Base-by-base conservation (phyloP, 2,329 filamentous ascomycete species). In the Sordariomycetes sp. region DNA sequence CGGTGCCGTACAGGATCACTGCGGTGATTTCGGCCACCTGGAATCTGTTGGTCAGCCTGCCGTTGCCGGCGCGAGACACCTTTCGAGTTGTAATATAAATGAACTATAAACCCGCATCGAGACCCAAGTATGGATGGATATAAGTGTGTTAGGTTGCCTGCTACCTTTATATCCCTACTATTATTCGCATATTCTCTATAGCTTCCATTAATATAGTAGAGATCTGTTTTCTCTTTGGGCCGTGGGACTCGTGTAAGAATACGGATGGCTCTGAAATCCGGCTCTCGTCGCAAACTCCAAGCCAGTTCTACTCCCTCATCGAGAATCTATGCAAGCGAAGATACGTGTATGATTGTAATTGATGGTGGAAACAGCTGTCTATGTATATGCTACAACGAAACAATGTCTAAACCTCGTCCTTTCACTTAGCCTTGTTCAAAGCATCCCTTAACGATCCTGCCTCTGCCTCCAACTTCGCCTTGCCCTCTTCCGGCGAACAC, bases 21-120 rank as follows among this genome's bases (percentile, higher is more conserved):
- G 58, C 35, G 62, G 62, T n/a, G 24, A n/a, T 32, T 64, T 63
- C 54, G 58, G 55, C 32, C 59, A 59, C 40, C 48, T 61, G 2
- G 58, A 62, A 37, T 52, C 55, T 18, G 61, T 65, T 22, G 53
- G 53, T 18, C 59, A 62, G 3, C 60, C 63, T 14, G 63, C 61
- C 8, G 20, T 60, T 48, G 52, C 60, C 50, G 63, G 62, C 5
- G 63, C 61, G 18, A 55, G 51, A 32, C 60, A 52, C 53, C 54
- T 60, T 16, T 16, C 46, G 14, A 14, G 22, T 43, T 20, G 46
- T 11, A 2, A 22, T 50, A 2, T 18, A 18, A n/a, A 46, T n/a
- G 16, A 7, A 46, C 7, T 8, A n/a, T 46, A 46, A n/a, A 46
- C 40, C 11, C 18, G 3, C 18, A 7, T 2, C 18, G 40, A n/a